These are phyloP conservation scores for Exutisphaerella laricina DNA, from an alignment of 2,329 filamentous ascomycete genomes.

Conservation along the genomic window DNA sequence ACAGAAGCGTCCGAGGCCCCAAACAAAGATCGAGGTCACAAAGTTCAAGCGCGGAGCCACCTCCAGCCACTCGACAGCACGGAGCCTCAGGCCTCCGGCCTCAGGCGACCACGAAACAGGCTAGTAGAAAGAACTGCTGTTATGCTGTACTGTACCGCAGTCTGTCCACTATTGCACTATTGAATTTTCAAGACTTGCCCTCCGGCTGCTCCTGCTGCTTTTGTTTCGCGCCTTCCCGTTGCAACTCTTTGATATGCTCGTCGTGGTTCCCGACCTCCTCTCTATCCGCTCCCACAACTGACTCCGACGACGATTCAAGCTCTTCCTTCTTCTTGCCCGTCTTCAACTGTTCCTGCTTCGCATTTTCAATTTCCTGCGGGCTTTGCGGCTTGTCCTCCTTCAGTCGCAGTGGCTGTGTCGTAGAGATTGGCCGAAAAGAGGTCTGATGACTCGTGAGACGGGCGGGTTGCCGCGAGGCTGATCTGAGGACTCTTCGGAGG, in stretches of 20 bases:
- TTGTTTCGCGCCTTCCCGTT: slow-evolving; percentile 40
- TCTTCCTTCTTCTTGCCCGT: slow-evolving; percentile 40
- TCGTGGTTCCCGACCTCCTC: slow-evolving; percentile 40
- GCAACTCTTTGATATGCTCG: slow-evolving; percentile 41
- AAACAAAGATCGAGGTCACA: too few relatives aligned
- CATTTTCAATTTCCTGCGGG: slow-evolving; percentile 38
- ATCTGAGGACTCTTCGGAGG: slow-evolving; percentile 1
- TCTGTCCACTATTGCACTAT: neutral
- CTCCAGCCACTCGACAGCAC: too few relatives aligned
- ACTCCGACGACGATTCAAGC: slow-evolving; percentile 39
- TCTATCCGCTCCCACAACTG: slow-evolving; percentile 39
- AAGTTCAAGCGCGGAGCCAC: too few relatives aligned
- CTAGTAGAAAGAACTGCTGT: too few relatives aligned
- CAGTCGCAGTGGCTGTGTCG: slow-evolving; percentile 30
- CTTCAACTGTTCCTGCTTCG: slow-evolving; percentile 42
- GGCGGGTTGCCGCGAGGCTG: neutral
- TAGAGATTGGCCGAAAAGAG: slow-evolving; percentile 25
- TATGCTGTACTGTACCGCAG: too few relatives aligned
- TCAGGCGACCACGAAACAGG: too few relatives aligned
- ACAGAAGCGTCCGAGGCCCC: too few relatives aligned
- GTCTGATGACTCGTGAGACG: neutral
- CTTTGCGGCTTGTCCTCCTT: slow-evolving; percentile 38
- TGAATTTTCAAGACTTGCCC: slow-evolving; percentile 17
- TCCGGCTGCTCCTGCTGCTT: slow-evolving; percentile 35
- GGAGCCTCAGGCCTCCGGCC: too few relatives aligned